These are phyloP conservation scores for Aspergillus pseudotamarii DNA, from an alignment of 2,329 filamentous ascomycete genomes.

Conservation along the genomic window DNA sequence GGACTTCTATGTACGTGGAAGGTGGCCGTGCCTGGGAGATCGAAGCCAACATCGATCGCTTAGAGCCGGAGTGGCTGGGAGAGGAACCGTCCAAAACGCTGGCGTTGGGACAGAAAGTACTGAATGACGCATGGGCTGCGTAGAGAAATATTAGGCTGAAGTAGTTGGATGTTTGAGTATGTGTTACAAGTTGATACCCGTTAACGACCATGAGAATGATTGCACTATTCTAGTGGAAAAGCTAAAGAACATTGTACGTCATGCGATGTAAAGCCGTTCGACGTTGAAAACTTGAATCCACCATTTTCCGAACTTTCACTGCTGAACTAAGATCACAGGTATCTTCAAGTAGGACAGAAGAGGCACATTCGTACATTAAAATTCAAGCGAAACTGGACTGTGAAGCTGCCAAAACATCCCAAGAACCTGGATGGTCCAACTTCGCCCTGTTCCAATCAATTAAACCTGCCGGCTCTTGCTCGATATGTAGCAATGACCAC, in stretches of 20 bases:
- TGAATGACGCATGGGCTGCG: constrained; percentile 25
- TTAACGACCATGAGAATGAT: constrained; percentile 5
- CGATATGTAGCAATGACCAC: too few species aligned
- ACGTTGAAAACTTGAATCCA: neutral
- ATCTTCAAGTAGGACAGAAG: neutral
- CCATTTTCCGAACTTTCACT: neutral
- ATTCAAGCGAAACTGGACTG: too few species aligned
- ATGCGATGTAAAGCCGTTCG: neutral
- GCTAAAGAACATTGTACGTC: neutral
- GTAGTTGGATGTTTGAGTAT: neutral
- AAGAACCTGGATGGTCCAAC: too few species aligned
- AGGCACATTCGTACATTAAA: neutral
- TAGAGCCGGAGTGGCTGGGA: constrained; percentile 49
- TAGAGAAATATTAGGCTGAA: constrained; percentile 7
- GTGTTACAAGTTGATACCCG: constrained; percentile 10
- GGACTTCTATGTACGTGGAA: constrained; percentile 47
- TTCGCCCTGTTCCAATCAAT: too few species aligned
- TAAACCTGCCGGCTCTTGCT: too few species aligned
- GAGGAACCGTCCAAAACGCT: constrained; percentile 39
- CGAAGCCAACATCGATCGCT: constrained; percentile 45
- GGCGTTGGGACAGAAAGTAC: constrained; percentile 38
- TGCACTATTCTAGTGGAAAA: neutral
- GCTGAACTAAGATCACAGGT: neutral
- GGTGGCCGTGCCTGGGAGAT: constrained; percentile 50
- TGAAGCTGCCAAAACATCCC: too few species aligned